Percentiles rank a stretch among this genome's conserved stretches.
These are phyloP conservation scores for Filobasidium uniguttulatum DNA, from an alignment of 1,284 basidiomycete genomes.

Conservation along the genomic window DNA sequence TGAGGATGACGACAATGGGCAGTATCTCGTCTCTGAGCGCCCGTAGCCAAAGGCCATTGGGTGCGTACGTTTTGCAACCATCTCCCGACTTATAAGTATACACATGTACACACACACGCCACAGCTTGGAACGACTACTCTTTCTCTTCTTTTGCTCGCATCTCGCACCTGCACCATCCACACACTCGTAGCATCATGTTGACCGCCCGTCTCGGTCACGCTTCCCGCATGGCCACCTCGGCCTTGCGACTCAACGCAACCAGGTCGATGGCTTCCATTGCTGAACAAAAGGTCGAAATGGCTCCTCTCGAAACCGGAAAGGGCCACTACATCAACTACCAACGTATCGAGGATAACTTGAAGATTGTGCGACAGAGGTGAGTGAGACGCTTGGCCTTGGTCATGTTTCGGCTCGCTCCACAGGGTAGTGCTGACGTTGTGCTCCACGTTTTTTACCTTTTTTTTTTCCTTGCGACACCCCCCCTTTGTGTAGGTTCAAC, in stretches of 20 bases:
- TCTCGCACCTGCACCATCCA: too few relatives aligned
- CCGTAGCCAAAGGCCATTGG: too few relatives aligned
- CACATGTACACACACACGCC: too few relatives aligned
- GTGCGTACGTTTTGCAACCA: too few relatives aligned
- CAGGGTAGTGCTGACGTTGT: not conserved
- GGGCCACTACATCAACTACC: conserved; percentile 79
- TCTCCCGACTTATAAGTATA: too few relatives aligned
- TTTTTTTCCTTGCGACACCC: conserved; percentile 2
- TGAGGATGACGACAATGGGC: too few relatives aligned
- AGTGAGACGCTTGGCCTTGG: too few relatives aligned
- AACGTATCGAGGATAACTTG: conserved; percentile 91
- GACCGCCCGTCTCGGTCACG: conserved; percentile 11
- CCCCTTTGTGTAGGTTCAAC: conserved; percentile 30
- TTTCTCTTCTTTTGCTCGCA: not conserved
- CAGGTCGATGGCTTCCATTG: conserved; percentile 42
- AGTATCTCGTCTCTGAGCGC: too few relatives aligned
- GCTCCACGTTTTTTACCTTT: not conserved
- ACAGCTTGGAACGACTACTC: too few relatives aligned
- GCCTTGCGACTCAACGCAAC: conserved; percentile 7
- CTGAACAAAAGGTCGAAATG: conserved; percentile 87
- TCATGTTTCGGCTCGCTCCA: not conserved
- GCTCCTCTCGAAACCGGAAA: conserved; percentile 70
- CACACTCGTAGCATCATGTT: conserved; percentile 8
- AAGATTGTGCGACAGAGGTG: conserved; percentile 65
- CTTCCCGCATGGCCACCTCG: conserved; percentile 12